Conservation (phyloP, 169 alveolate species). For the Eimeria sp. region DNA sequence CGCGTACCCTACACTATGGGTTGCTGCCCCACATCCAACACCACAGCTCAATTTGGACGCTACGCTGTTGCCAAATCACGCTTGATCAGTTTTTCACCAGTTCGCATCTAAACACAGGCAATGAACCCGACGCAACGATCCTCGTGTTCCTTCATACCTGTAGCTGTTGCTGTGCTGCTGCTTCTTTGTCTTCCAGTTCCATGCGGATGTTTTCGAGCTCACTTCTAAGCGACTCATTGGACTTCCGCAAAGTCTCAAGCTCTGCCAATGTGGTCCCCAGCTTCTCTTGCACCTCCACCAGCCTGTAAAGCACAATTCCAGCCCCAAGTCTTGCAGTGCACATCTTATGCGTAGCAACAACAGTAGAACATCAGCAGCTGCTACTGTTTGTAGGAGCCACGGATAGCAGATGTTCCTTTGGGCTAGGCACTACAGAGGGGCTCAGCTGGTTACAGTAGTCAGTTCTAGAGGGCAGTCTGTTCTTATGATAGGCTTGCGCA, state of each 20-base stretch:
- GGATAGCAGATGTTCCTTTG: background rate
- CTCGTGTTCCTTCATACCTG: background rate
- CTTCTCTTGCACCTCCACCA: constrained; percentile 30
- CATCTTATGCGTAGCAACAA: background rate
- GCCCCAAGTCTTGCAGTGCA: background rate
- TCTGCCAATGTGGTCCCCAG: constrained; percentile 34
- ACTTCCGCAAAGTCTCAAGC: constrained; percentile 33
- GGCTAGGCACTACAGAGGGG: background rate
- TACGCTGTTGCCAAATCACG: background rate
- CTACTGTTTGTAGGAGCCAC: background rate
- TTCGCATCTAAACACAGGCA: background rate
- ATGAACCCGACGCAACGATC: background rate
- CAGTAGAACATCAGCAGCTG: background rate
- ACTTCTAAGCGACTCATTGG: constrained; percentile 17
- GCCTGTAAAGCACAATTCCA: background rate
- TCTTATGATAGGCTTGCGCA: background rate
- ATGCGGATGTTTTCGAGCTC: background rate
- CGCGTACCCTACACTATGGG: background rate
- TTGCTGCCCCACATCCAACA: background rate
- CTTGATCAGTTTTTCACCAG: background rate
- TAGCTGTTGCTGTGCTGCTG: background rate
- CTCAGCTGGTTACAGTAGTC: background rate
- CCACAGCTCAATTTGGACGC: background rate
- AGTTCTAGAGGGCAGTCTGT: too few relatives aligned
- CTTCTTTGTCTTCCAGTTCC: constrained; percentile 54